These are phyloP conservation scores for Cubamyces lactineus DNA, from an alignment of 768 basidiomycete genomes.

Conservation along the genomic window DNA sequence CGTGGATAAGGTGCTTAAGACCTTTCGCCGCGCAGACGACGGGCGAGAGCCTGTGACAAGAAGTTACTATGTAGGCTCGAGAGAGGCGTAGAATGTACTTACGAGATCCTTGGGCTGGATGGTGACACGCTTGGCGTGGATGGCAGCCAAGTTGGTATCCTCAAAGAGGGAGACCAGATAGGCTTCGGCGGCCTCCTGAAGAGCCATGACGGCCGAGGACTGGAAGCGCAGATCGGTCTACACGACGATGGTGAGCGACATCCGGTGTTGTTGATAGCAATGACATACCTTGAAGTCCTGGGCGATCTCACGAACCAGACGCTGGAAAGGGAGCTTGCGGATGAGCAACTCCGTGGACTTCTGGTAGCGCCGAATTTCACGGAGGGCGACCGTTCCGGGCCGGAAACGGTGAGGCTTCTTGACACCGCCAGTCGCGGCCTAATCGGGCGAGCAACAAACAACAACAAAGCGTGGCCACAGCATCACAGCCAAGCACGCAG, in stretches of 20 bases:
- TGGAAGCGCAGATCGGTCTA: conserved; percentile 87
- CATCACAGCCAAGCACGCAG: conserved; percentile 20
- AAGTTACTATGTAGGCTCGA: background rate
- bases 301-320: conserved; percentile 93
- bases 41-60: conserved; percentile 56
- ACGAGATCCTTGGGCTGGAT: conserved; percentile 87
- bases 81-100: conserved; percentile 30
- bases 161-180: conserved; percentile 81
- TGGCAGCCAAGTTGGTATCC: conserved; percentile 84
- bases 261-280: conserved; percentile 86
- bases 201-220: conserved; percentile 87
- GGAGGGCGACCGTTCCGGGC: too few relatives aligned
- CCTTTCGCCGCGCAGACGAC: conserved; percentile 79
- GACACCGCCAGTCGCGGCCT: conserved; percentile 76
- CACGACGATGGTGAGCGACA: conserved; percentile 34
- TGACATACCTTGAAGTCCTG: conserved; percentile 82
- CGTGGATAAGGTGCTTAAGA: conserved; percentile 44
- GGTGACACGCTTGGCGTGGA: too few relatives aligned
- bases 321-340: too few relatives aligned
- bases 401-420: too few relatives aligned
- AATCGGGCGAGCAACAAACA: conserved; percentile 20
- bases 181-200: conserved; percentile 86
- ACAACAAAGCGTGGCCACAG: conserved; percentile 21
- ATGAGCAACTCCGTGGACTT: too few relatives aligned
- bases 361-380: too few relatives aligned